A percentile compares a stretch with the other conserved stretches of the same genome.
These are phyloP conservation scores for Collybiopsis confluens DNA, from an alignment of 768 basidiomycete species.

Conservation along the genomic window DNA sequence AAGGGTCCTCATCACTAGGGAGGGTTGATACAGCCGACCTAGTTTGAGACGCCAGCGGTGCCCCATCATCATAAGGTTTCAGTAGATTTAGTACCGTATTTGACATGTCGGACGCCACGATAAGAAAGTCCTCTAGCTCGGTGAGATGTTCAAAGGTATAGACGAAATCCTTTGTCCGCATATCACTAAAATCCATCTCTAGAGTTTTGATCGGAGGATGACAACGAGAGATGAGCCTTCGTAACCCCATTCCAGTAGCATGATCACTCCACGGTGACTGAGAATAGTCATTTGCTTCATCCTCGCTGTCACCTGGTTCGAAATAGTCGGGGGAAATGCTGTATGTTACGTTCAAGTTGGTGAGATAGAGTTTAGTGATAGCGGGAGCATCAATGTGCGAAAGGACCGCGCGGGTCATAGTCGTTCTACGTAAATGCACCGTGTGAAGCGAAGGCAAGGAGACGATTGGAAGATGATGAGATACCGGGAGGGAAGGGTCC, in stretches of 20 bases:
- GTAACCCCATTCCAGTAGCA: conserved; percentile 77
- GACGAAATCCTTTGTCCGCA: conserved; percentile 78
- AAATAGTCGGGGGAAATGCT: conserved; percentile 26
- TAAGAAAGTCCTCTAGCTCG: conserved; percentile 58
- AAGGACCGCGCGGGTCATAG: conserved; percentile 60
- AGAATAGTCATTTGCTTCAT: conserved; percentile 70
- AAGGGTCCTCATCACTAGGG: conserved; percentile 14
- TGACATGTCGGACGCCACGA: conserved; percentile 80
- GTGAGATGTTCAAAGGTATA: conserved; percentile 59
- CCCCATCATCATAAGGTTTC: conserved; percentile 32
- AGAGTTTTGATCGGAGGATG: conserved; percentile 61
- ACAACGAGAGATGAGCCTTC: conserved; percentile 56
- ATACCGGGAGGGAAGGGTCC: conserved; percentile 34
- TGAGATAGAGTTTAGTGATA: conserved; percentile 57
- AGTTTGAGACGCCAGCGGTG: conserved; percentile 8
- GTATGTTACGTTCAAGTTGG: conserved; percentile 65
- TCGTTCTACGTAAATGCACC: conserved; percentile 54
- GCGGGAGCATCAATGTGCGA: conserved; percentile 60
- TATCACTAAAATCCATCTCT: conserved; percentile 79
- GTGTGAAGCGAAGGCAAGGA: conserved; percentile 55
- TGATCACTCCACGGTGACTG: conserved; percentile 75
- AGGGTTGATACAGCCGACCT: conserved; percentile 11
- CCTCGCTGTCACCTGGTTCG: conserved; percentile 70
- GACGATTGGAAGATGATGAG: conserved; percentile 35
- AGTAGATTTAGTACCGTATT: conserved; percentile 63